Base-by-base conservation (phyloP, 306 rosid species). In the Sechiopsis laciniata region DNA sequence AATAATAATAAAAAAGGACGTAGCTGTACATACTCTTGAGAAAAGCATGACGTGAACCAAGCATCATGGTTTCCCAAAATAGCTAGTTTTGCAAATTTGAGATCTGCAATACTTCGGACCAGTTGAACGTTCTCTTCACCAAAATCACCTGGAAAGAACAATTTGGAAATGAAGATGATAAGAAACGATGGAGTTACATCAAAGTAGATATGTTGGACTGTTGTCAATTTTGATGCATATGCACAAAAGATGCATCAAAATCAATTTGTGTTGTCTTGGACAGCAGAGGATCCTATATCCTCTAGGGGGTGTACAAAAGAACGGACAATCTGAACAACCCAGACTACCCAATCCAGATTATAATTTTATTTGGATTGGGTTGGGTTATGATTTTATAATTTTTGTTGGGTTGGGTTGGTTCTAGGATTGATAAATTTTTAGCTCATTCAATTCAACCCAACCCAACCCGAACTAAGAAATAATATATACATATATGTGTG, bases 1-100 rank as follows among this genome's bases (percentile, higher is more conserved):
- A 10, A 14, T 67, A 13, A 67, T 17, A 13, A 20, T 57, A 66
- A 75, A 32, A 32, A 32, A 51, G 19, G 58, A 16, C 37, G 3
- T 69, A 50, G 80, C 52, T 70, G 24, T 17, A 83, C 86, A 79
- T 81, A 94, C 98, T 88, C 89, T 74, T 83, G 84, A 65, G 97
- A 89, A 75, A 90, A 94, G 74, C 66, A 82, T 73, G 8, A 80
- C 53, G 98, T 90, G 79, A 80, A 87, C 98, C 97, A 94, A 74
- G 97, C 80, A 86, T 94, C 98, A 70, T 90, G 98, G 77, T 87
- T 90, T 82, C 96, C 98, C 82, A 94, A 79, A 75, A 94, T 89
- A 75, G 88, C 85, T 67, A 90, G 95, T 83, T 90, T 90, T 42
- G 92, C n/a, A 86, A 87, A 84, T 74, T 80, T 80, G 63, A 90